Conservation (phyloP, 2,329 filamentous ascomycete species). For the Trichoderma simmonsii region DNA sequence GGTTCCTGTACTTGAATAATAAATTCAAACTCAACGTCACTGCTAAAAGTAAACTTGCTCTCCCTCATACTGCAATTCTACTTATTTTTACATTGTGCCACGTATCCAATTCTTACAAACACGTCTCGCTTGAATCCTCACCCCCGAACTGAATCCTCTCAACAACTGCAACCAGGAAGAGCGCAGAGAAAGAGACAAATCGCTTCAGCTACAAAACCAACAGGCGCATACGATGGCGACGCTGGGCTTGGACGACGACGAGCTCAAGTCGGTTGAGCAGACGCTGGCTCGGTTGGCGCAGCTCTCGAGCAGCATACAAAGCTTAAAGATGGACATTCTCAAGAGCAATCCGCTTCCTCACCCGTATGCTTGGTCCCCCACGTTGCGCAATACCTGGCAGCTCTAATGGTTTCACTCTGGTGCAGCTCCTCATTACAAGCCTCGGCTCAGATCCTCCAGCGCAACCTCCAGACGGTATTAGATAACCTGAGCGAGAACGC, state of each 20-base stretch:
- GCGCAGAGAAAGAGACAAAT: not conserved
- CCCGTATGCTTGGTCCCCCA: slow-evolving; percentile 47
- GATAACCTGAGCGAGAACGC: slow-evolving; percentile 62
- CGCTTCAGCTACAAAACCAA: not conserved
- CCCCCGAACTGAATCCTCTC: not conserved
- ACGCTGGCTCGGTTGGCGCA: slow-evolving; percentile 66
- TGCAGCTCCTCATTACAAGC: slow-evolving; percentile 66
- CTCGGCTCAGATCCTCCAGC: slow-evolving; percentile 68
- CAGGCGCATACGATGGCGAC: slow-evolving; percentile 33
- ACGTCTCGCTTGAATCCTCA: not conserved
- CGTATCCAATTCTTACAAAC: not conserved
- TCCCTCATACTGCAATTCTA: not conserved
- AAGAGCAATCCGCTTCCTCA: slow-evolving; percentile 64
- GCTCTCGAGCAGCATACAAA: slow-evolving; percentile 65
- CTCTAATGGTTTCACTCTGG: not conserved
- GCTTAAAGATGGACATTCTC: slow-evolving; percentile 59
- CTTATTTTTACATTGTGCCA: not conserved
- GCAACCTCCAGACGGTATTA: slow-evolving; percentile 65
- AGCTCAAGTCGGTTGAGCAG: slow-evolving; percentile 68
- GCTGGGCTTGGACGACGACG: slow-evolving; percentile 54
- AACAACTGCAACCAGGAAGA: not conserved
- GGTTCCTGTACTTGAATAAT: not conserved
- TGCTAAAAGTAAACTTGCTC: not conserved
- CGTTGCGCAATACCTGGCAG: not conserved
- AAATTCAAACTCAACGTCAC: not conserved